Conservation (phyloP, 768 basidiomycete genomes). For the Amyloporia xantha region DNA sequence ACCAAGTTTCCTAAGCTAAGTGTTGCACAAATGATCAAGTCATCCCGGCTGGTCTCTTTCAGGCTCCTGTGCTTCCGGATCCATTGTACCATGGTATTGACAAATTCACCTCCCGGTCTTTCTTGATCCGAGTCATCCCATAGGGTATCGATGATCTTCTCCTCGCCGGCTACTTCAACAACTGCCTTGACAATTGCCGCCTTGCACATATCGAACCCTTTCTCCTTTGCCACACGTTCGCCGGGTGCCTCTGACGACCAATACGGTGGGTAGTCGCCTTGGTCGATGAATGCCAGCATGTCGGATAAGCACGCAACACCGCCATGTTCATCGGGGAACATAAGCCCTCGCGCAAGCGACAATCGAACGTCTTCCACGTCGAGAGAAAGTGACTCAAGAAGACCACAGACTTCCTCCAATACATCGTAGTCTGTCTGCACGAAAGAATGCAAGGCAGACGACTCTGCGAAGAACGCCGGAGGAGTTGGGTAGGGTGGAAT, state of each 20-base stretch:
- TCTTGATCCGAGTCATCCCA: constrained; percentile 58
- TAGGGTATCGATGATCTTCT: constrained; percentile 69
- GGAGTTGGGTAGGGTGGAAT: constrained; percentile 44
- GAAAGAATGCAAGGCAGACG: constrained; percentile 36
- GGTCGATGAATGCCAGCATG: constrained; percentile 71
- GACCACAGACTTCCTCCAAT: constrained; percentile 67
- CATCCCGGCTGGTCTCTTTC: constrained; percentile 46
- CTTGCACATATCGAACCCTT: constrained; percentile 76
- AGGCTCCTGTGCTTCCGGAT: constrained; percentile 47
- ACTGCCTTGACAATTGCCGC: constrained; percentile 80
- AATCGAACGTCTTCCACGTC: constrained; percentile 74
- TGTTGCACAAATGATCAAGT: constrained; percentile 77
- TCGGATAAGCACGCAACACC: constrained; percentile 51
- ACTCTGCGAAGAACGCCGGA: constrained; percentile 33
- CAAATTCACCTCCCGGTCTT: constrained; percentile 62
- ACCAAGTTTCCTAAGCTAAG: constrained; percentile 79
- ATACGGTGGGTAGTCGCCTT: constrained; percentile 56
- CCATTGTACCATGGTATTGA: constrained; percentile 72
- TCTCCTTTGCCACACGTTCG: constrained; percentile 55
- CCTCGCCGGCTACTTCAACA: constrained; percentile 81
- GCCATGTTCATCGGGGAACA: constrained; percentile 50
- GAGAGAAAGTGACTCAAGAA: constrained; percentile 70
- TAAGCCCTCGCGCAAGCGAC: constrained; percentile 59
- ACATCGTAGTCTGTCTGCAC: constrained; percentile 63
- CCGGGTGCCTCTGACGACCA: constrained; percentile 44